phyloP scores from a whole-genome alignment of 2,329 filamentous ascomycete species.

The Colletotrichum orbiculare region DNA sequence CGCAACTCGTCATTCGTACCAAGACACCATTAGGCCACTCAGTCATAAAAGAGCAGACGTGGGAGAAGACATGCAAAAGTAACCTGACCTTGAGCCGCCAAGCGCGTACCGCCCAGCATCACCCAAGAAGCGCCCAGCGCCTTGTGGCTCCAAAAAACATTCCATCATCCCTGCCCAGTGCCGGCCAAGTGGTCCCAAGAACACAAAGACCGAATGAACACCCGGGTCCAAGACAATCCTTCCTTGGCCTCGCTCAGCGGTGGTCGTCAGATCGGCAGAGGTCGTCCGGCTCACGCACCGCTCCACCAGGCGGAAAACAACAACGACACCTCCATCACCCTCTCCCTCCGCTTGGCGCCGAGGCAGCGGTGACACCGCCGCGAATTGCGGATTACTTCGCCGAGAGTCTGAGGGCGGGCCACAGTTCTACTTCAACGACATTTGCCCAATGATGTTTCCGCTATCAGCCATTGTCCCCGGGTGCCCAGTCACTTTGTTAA shows the following conservation, averaged over 20 bases:
- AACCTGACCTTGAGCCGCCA: slow-evolving; percentile 23
- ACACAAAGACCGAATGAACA: slow-evolving; percentile 4
- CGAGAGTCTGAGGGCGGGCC: slow-evolving; percentile 19
- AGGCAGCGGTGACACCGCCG: slow-evolving; percentile 19
- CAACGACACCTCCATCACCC: background rate
- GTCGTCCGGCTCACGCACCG: background rate
- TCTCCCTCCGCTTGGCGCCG: slow-evolving; percentile 30
- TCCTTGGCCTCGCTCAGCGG: slow-evolving; percentile 20
- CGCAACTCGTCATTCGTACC: too few relatives aligned
- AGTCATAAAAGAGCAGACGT: too few relatives aligned
- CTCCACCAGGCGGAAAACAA: slow-evolving; percentile 14
- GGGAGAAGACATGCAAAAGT: background rate
- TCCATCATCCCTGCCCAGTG: slow-evolving; percentile 5
- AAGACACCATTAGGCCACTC: too few relatives aligned
- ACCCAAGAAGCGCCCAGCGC: slow-evolving; percentile 31
- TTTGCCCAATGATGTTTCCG: slow-evolving; percentile 10
- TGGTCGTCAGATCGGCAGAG: slow-evolving; percentile 16
- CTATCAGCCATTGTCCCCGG: background rate
- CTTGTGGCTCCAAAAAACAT: slow-evolving; percentile 10
- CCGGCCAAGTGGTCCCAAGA: slow-evolving; percentile 28
- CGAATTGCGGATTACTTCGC: slow-evolving; percentile 23
- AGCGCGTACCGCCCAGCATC: slow-evolving; percentile 31
- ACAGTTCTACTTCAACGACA: background rate
- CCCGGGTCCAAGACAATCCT: slow-evolving; percentile 15
- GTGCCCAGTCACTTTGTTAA: slow-evolving; percentile 21